Base-by-base conservation (phyloP, 306 rosid genomes). In the Sophora flavescens region DNA sequence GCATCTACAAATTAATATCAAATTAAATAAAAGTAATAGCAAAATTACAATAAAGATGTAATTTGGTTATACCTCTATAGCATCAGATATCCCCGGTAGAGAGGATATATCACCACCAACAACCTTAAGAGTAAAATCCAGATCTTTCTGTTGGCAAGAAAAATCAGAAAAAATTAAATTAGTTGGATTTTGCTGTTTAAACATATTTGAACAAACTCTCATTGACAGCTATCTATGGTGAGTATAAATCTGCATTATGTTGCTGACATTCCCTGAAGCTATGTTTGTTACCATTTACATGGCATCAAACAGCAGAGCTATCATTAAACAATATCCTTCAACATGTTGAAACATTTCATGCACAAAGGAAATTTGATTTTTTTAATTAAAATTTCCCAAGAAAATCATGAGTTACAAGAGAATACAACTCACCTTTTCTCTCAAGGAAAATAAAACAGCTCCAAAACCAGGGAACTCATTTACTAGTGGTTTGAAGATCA, bases 401-500 rank as follows among this genome's bases (percentile, higher is more conserved):
- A 63, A 51, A 66, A 48, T 56, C 42, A 70, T 14, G 76, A 67
- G 63, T 56, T 63, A 76, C 58, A 75, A 61, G 68, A 52, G 18
- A 30, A 56, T 33, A 47, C 12, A 72, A 63, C 75, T 66, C 61
- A 89, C 98, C 95, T 91, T 92, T 84, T 92, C 87, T 81, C 88
- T 87, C 78, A 95, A 78, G 78, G 98, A 95, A 86, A 81, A 92
- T 69, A 83, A 78, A 68, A 95, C 78, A 58, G 98, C 98, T 84
- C 97, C 97, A 83, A 95, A 95, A 74, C 82, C 85, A 53, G 98
- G 98, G 63, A 95, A 89, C 53, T 88, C 91, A n/a, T 85, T 74
- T 64, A 92, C 95, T 63, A 95, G 89, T 39, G 97, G 98, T 76
- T 91, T 92, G 89, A 95, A 92, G 72, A 95, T 92, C 88, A 95